These are phyloP conservation scores for Scheffersomyces insectosa DNA, from an alignment of 1,139 yeast genomes.

Conservation along the genomic window DNA sequence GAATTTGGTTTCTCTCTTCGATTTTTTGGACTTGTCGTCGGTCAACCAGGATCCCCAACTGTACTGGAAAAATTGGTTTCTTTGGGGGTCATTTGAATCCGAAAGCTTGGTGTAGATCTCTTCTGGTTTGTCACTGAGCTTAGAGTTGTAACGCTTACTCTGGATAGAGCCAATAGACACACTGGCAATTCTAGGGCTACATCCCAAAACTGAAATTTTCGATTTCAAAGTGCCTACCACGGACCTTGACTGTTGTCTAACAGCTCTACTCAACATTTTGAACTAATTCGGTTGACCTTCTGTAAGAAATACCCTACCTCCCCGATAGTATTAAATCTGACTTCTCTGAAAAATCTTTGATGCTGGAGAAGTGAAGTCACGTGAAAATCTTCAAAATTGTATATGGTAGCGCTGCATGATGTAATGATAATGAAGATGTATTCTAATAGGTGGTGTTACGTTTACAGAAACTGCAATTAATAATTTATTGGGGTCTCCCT, in stretches of 20 bases:
- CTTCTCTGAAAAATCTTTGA: no score
- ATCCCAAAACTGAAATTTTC: background rate
- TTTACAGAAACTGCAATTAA: no score
- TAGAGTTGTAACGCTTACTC: constrained; percentile 12
- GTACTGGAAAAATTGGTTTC: constrained; percentile 78
- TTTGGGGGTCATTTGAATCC: constrained; percentile 66
- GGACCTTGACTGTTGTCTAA: background rate
- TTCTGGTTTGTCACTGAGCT: constrained; percentile 22
- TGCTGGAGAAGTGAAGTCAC: no score
- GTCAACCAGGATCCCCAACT: constrained; percentile 95
- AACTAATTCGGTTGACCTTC: background rate
- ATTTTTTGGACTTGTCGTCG: constrained; percentile 72
- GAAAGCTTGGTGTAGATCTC: constrained; percentile 53
- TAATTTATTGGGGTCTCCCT: no score
- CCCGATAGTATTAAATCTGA: no score
- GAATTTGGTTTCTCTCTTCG: constrained; percentile 77
- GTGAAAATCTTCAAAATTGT: no score
- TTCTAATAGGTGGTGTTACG: no score
- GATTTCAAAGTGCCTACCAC: background rate
- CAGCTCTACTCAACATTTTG: constrained; percentile 3
- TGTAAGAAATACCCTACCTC: no score
- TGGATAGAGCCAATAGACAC: background rate
- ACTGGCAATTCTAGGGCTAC: background rate
- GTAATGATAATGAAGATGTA: no score
- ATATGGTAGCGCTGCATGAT: no score